Evolutionary conservation across 768 basidiomycete genomes (phyloP).

Genomic region (Tulasnella sp.): DNA sequence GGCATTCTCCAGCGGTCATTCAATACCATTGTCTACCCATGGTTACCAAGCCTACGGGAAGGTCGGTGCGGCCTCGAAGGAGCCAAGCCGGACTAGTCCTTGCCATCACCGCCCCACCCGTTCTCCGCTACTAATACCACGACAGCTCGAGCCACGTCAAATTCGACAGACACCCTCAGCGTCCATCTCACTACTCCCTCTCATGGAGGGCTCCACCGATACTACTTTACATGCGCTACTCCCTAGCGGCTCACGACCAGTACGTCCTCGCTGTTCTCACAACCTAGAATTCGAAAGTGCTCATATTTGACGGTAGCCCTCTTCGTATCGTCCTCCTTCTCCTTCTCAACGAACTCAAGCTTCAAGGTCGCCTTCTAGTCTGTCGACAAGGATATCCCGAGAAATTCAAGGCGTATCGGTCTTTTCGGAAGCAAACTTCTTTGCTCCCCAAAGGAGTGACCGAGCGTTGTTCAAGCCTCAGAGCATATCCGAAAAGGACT

Average conservation of each 20-base stretch:
- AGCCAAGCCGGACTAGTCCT: neutral
- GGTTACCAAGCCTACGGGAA: neutral
- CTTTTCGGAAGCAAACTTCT: neutral
- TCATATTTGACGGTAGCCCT: neutral
- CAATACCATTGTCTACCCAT: neutral
- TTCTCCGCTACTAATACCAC: neutral
- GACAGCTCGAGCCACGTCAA: too few species aligned
- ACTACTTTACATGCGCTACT: neutral
- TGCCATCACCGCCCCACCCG: neutral
- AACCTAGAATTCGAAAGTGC: neutral
- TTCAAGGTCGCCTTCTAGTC: neutral
- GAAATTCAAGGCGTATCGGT: neutral
- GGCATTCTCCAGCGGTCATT: neutral
- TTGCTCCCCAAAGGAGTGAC: neutral
- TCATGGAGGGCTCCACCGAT: neutral
- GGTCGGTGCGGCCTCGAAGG: neutral
- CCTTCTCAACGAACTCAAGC: neutral
- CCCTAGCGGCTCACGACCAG: neutral
- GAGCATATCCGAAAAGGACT: neutral
- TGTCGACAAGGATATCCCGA: neutral
- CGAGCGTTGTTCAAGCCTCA: neutral
- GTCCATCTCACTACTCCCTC: too few species aligned
- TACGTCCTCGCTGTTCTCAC: too few species aligned
- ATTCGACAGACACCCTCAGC: too few species aligned
- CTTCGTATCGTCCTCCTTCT: neutral